A percentile compares a stretch with the other conserved stretches of the same genome.
These are phyloP conservation scores for Ilex asprella DNA, from an alignment of 257 asterid species.

Conservation along the genomic window DNA sequence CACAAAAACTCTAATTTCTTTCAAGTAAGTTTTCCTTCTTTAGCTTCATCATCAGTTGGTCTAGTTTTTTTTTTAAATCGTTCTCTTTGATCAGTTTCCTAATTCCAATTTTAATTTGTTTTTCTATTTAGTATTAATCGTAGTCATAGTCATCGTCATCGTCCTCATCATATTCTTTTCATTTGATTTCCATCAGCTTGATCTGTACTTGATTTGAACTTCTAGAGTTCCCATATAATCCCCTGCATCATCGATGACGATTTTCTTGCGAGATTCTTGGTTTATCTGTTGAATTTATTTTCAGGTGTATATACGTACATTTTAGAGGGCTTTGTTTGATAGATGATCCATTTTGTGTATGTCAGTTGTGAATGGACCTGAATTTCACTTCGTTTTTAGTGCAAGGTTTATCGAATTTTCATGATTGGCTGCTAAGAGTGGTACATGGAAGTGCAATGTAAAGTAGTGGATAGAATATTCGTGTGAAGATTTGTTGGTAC, in stretches of 20 bases:
- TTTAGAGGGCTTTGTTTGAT: conserved; percentile 8
- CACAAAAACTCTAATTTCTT: conserved; percentile 1
- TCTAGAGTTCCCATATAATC: too few relatives aligned
- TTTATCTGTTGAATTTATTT: conserved; percentile 5
- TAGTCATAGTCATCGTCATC: too few relatives aligned
- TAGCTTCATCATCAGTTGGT: too few relatives aligned
- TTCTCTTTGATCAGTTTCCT: conserved; percentile 8
- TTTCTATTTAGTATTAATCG: conserved; percentile 1
- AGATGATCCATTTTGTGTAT: conserved; percentile 4
- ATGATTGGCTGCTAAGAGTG: conserved; percentile 5
- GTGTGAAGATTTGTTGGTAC: conserved; percentile 20
- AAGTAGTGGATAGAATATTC: conserved; percentile 13
- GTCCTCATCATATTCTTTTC: background rate
- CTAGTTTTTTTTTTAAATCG: background rate
- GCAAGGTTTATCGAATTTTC: conserved; percentile 12
- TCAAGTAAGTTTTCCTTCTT: conserved; percentile 30
- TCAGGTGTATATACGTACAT: conserved; percentile 9
- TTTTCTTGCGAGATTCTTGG: conserved; percentile 9
- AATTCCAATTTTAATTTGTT: conserved; percentile 9
- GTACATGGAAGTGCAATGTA: conserved; percentile 9
- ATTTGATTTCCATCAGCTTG: background rate
- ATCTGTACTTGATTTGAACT: too few relatives aligned
- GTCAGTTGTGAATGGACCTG: conserved; percentile 2
- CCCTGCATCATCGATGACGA: background rate
- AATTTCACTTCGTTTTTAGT: background rate